Evolutionary conservation across 805 yeast genomes (phyloP).

Genomic region (Cephaloascus albidus): DNA sequence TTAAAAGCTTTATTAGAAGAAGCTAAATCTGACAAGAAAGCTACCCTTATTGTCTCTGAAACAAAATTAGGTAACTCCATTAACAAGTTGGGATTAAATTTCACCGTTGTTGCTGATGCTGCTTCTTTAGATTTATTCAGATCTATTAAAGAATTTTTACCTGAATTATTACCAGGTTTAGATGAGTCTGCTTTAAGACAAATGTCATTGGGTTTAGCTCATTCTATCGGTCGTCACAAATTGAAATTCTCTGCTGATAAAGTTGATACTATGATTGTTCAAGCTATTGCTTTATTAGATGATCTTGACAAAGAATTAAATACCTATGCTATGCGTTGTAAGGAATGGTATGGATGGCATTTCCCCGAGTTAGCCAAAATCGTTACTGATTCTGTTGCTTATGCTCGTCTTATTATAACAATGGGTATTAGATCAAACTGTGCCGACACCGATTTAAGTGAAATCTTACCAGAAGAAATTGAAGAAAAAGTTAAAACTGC

Average conservation of each 20-base stretch:
- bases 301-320: constrained; percentile 97
- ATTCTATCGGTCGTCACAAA: constrained; percentile 97
- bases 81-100: constrained; percentile 85
- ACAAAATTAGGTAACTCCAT: constrained; percentile 94
- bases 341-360: constrained; percentile 99
- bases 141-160: constrained; percentile 89
- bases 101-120: constrained; percentile 87
- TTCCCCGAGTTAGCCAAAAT: constrained; percentile 94
- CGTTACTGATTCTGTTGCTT: constrained; percentile 81
- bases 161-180: constrained; percentile 90
- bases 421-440: constrained; percentile 92
- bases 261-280: constrained; percentile 98
- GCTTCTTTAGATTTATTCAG: constrained; percentile 91
- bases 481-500: constrained; percentile 91
- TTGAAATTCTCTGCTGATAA: constrained; percentile 96
- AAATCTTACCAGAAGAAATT: constrained; percentile 81
- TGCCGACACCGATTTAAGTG: constrained; percentile 77
- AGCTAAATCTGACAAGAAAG: constrained; percentile 70
- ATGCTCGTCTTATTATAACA: constrained; percentile 72
- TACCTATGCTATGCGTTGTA: constrained; percentile 94
- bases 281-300: constrained; percentile 95
- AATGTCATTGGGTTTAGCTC: constrained; percentile 98
- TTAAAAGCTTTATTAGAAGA: constrained; percentile 70
- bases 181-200: constrained; percentile 76
- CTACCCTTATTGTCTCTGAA: constrained; percentile 86